Evolutionary conservation across 1,284 basidiomycete genomes (phyloP), one percentile per base, ranked within the genome.

Genomic region (Coriolopsis trogii): DNA sequence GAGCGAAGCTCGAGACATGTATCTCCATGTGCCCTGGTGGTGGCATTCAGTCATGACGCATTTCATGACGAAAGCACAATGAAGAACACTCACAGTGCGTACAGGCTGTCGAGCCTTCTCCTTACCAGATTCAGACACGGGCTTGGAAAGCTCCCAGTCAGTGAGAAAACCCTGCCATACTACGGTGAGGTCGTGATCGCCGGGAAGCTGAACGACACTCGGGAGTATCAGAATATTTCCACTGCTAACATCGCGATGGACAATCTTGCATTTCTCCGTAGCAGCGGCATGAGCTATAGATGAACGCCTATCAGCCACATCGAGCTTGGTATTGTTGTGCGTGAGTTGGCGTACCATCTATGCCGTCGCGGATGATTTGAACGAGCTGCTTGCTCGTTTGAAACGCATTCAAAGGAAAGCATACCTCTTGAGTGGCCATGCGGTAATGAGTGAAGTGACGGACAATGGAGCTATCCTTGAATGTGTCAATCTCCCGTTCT

Each of bases 11-110:
- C 37, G 30, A 0, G 53, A 49, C 46, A 49, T 51, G 29, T 34
- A 55, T 23, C 45, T 45, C 49, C 49, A 55, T 3, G 53, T 55
- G 13, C 48, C 53, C 53, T 55, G 37, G n/a, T n/a, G n/a, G n/a
- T n/a, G n/a, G n/a, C n/a, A n/a, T n/a, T n/a, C n/a, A n/a, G 15
- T 36, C 6, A n/a, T 3, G 5, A 9, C 25, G 21, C 33, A 39
- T 18, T 15, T 16, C 10, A 26, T 13, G n/a, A 15, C 2, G 3
- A 6, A 24, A 23, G 12, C 12, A 34, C 33, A 18, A 6, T 33
- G 9, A 15, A 7, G 6, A 18, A 20, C 7, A 47, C 50, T 3
- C 12, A 53, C 51, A 28, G 36, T 39, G 2, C 36, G 21, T 21
- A 45, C 45, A 1, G 46, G 28, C 20, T 48, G 49, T 10, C 38